Evolutionary conservation across 345 rosid genomes (phyloP).

Genomic region (Eucalyptus grandis): DNA sequence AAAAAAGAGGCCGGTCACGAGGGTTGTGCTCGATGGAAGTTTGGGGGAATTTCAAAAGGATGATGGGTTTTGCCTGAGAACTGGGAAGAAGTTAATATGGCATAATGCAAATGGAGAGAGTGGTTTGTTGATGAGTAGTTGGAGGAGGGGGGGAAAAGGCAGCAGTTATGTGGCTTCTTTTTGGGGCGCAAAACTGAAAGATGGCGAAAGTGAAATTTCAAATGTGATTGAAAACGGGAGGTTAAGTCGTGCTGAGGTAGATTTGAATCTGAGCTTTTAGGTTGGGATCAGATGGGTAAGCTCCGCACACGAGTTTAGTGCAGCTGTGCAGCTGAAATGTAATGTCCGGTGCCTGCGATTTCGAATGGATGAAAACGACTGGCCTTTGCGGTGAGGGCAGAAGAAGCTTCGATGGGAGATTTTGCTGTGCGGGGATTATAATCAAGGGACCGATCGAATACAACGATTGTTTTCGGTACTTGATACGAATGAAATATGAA

Average conservation of each 20-base stretch:
- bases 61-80: not conserved
- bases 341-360: not conserved
- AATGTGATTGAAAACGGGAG: not conserved
- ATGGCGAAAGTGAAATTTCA: not conserved
- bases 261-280: not conserved
- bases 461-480: not conserved
- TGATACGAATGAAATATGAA: not conserved
- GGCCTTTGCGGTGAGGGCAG: not conserved
- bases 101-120: not conserved
- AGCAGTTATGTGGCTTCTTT: slow-evolving; percentile 2
- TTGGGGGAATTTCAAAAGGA: not conserved
- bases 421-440: not conserved
- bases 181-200: slow-evolving; percentile 3
- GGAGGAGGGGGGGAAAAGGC: not conserved
- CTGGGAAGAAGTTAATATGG: not conserved
- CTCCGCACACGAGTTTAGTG: not conserved
- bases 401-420: not conserved
- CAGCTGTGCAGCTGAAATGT: not conserved
- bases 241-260: not conserved
- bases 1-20: slow-evolving; percentile 1
- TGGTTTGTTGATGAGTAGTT: slow-evolving; percentile 16
- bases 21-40: not conserved
- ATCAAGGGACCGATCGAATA: not conserved
- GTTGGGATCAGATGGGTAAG: not conserved
- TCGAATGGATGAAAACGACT: not conserved